phyloP scores from a whole-genome alignment of 306 rosid species.

The Vigna radiata region DNA sequence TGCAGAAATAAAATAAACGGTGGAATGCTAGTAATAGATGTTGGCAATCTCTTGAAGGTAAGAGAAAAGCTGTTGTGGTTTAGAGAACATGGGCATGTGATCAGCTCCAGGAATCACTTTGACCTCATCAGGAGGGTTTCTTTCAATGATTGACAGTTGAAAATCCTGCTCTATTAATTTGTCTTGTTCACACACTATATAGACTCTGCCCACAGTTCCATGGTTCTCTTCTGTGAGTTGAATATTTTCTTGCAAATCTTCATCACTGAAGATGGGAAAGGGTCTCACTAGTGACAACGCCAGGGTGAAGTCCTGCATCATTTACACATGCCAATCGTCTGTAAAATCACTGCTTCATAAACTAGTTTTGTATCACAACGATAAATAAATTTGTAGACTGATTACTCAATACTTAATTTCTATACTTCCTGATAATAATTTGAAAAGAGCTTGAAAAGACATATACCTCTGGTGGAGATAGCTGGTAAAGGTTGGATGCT shows the following conservation, averaged over 20 bases:
- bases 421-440: neutral
- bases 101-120: constrained; percentile 36
- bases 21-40: too few relatives aligned
- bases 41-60: too few relatives aligned
- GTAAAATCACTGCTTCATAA: neutral
- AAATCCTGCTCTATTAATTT: neutral
- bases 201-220: neutral
- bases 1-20: too few relatives aligned
- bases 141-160: constrained; percentile 49
- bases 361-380: neutral
- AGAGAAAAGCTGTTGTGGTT: too few relatives aligned
- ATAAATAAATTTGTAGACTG: neutral
- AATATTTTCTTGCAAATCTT: neutral
- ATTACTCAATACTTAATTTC: neutral
- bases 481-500: constrained; percentile 45
- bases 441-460: neutral
- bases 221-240: neutral
- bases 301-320: neutral
- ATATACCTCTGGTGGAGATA: constrained; percentile 54
- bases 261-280: neutral
- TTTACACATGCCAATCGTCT: neutral
- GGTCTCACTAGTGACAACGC: neutral
- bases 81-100: too few relatives aligned
- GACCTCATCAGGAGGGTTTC: constrained; percentile 46
- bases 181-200: constrained; percentile 52